Evolutionary conservation across 192 early-diverging fungal species (phyloP), one percentile per base, ranked within the genome.

Genomic region (Coemansia sp.): DNA sequence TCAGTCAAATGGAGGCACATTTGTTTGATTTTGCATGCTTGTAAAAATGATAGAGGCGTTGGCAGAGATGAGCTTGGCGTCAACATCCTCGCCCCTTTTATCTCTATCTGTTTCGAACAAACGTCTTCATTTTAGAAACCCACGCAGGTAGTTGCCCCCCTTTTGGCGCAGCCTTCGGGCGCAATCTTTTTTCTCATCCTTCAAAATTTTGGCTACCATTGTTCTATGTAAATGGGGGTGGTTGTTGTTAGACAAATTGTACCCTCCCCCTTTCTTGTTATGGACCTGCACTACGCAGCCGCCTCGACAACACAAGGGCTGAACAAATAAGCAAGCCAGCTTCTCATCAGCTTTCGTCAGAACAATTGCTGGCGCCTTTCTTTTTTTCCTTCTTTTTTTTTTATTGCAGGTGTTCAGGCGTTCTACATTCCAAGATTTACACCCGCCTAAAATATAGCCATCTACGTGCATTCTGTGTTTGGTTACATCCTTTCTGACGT

Each of bases 181-280:
- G 32, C 20, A 60, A 23, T 10, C 59, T 5, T 43, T 29, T 34
- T 45, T 60, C 41, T 56, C 54, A 35, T 56, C 33, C 48, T 50
- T 50, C 20, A 46, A 46, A 35, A 3, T n/a, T 45, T 57, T 61
- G 22, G 63, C 49, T 48, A 14, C 25, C 63, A 75, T 75, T 75
- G 73, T 75, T 66, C 73, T 62, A 17, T 70, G 73, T 36, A 70
- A 65, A 65, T 25, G 46, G 59, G 67, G 40, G 35, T 32, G 34
- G 54, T 36, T 32, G 54, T 56, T 55, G 17, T 45, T 60, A 61
- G 69, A 66, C 69, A 72, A 45, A 60, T 43, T 56, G 54, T 56
- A 34, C 35, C 17, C 63, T 62, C 63, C 63, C 69, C 40, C 36
- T 61, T 71, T 53, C 59, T 61, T 58, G 50, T 42, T 65, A 61